phyloP scores from a whole-genome alignment of 805 yeast genomes.

The Candida ficus region DNA sequence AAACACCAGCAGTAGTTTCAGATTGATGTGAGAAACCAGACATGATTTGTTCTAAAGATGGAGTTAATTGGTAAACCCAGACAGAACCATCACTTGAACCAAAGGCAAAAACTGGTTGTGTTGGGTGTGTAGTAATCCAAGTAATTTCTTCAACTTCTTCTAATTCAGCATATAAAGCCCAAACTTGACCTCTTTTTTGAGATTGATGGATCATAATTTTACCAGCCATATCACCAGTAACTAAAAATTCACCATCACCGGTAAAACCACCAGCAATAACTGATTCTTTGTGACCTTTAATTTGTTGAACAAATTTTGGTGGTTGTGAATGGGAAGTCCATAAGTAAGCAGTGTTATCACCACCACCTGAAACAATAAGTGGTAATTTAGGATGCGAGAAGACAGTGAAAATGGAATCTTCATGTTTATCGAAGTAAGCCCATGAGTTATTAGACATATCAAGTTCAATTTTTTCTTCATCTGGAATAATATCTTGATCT shows the following conservation, averaged over 20 bases:
- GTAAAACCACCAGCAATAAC: slow-evolving; percentile 84
- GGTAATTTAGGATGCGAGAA: slow-evolving; percentile 83
- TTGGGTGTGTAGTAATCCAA: slow-evolving; percentile 80
- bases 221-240: slow-evolving; percentile 96
- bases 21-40: slow-evolving; percentile 75
- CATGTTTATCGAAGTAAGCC: slow-evolving; percentile 84
- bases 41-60: slow-evolving; percentile 64
- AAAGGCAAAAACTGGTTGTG: slow-evolving; percentile 76
- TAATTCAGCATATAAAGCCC: slow-evolving; percentile 65
- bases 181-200: slow-evolving; percentile 72
- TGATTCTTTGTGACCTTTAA: slow-evolving; percentile 82
- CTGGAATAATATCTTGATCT: slow-evolving; percentile 18
- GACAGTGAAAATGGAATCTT: slow-evolving; percentile 82
- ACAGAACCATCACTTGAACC: slow-evolving; percentile 93
- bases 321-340: slow-evolving; percentile 93
- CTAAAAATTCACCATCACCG: slow-evolving; percentile 68
- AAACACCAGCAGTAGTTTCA: slow-evolving; percentile 77
- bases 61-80: slow-evolving; percentile 78
- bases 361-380: slow-evolving; percentile 89
- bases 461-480: slow-evolving; percentile 56
- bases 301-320: slow-evolving; percentile 69
- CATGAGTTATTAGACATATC: slow-evolving; percentile 89
- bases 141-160: slow-evolving; percentile 89
- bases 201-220: slow-evolving; percentile 69
- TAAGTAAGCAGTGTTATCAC: slow-evolving; percentile 81